A percentile compares a stretch with the other conserved stretches of the same genome.
phyloP scores from a whole-genome alignment of 305 asterid genomes.

The Fraxinus sp. region DNA sequence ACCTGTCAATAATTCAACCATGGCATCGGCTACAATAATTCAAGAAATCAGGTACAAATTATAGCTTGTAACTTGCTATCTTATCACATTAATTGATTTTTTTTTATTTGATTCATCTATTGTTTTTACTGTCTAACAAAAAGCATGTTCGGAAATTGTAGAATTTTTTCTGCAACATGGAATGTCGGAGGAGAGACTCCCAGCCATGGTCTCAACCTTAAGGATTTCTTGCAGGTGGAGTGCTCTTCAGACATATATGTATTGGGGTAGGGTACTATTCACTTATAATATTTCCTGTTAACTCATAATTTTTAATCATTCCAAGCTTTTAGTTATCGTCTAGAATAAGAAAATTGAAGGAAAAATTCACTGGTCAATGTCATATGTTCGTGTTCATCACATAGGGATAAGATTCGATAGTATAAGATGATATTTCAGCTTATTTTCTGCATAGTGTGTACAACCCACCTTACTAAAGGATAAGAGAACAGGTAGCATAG shows the following conservation, averaged over 20 bases:
- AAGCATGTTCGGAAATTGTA: conserved; percentile 19
- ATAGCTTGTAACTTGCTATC: neutral
- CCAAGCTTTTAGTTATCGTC: neutral
- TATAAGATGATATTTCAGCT: neutral
- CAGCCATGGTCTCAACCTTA: conserved; percentile 64
- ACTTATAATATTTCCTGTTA: neutral
- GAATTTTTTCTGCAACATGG: conserved; percentile 89
- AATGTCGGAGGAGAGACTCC: conserved; percentile 89
- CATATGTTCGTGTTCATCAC: neutral
- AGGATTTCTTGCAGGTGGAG: conserved; percentile 84
- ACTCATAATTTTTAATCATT: neutral
- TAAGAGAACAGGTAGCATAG: neutral
- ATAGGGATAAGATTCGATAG: neutral
- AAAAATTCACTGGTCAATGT: neutral
- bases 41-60: conserved; percentile 62
- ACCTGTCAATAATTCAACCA: conserved; percentile 42
- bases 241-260: conserved; percentile 81
- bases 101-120: neutral
- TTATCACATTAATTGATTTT: neutral
- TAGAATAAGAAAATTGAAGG: neutral
- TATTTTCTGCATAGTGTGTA: neutral
- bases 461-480: neutral
- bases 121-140: neutral
- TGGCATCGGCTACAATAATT: conserved; percentile 44
- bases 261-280: conserved; percentile 56